These are phyloP conservation scores for Pseudogymnoascus sp. DNA, from an alignment of 2,329 filamentous ascomycete species.

Conservation along the genomic window DNA sequence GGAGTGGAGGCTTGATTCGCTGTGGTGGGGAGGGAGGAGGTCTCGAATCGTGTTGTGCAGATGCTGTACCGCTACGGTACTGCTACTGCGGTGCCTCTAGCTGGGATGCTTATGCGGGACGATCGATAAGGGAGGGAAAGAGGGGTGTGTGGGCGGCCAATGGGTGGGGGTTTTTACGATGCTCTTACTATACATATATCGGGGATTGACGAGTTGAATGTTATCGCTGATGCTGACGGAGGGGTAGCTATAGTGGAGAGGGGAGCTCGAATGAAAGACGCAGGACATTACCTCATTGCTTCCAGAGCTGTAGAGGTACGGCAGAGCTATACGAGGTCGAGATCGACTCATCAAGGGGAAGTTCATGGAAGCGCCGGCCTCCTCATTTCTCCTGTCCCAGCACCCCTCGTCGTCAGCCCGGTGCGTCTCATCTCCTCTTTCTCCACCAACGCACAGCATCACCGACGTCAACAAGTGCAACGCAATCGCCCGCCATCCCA, in stretches of 20 bases:
- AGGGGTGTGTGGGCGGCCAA: background rate
- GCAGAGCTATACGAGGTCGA: background rate
- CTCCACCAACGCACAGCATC: background rate
- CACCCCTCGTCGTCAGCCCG: background rate
- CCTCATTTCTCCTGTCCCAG: background rate
- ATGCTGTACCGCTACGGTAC: background rate
- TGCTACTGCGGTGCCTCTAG: background rate
- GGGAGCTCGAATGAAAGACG: background rate
- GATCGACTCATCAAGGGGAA: background rate
- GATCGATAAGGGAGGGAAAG: conserved; percentile 7
- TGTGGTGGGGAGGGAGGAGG: background rate
- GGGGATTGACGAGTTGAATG: background rate
- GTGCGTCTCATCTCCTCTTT: background rate
- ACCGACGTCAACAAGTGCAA: background rate
- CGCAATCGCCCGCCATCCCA: background rate
- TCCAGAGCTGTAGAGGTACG: background rate
- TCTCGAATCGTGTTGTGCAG: conserved; percentile 4
- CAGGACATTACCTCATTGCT: background rate
- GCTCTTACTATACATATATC: background rate
- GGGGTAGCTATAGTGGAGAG: background rate
- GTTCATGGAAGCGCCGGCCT: background rate
- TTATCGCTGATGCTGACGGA: background rate
- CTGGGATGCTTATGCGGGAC: conserved; percentile 1
- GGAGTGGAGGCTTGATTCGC: background rate
- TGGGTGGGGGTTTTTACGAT: background rate